Percentiles rank a stretch among this genome's conserved stretches.
Conservation (phyloP, 2,329 filamentous ascomycete species). For the Juglanconis sp. region DNA sequence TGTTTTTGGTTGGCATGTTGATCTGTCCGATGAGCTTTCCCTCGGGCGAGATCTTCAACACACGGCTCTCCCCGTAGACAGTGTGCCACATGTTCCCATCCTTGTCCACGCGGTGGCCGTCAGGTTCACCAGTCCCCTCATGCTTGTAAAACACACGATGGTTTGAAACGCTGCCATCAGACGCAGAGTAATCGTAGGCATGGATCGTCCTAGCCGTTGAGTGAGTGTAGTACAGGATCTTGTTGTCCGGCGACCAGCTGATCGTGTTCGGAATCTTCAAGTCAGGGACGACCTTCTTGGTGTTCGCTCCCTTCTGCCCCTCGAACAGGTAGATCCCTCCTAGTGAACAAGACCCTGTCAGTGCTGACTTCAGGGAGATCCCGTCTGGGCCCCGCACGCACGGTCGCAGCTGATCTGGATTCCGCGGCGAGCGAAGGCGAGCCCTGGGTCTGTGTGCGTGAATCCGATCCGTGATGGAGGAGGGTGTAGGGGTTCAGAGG, state of each 20-base stretch:
- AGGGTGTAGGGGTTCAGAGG: neutral
- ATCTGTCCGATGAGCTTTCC: slow-evolving; percentile 74
- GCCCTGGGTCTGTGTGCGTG: neutral
- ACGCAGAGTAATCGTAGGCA: slow-evolving; percentile 68
- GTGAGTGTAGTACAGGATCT: slow-evolving; percentile 80
- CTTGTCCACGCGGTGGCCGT: slow-evolving; percentile 80
- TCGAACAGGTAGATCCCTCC: slow-evolving; percentile 74
- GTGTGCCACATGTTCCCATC: slow-evolving; percentile 88
- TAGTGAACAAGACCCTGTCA: slow-evolving; percentile 29
- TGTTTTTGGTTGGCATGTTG: slow-evolving; percentile 70
- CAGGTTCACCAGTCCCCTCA: slow-evolving; percentile 64
- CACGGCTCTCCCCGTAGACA: slow-evolving; percentile 73
- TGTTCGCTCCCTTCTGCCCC: slow-evolving; percentile 55
- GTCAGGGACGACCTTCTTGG: slow-evolving; percentile 46
- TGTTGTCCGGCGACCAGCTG: slow-evolving; percentile 71
- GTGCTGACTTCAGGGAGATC: neutral
- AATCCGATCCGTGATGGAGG: neutral
- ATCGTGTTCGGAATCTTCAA: slow-evolving; percentile 83
- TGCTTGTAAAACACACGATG: slow-evolving; percentile 72
- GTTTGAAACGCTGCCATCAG: slow-evolving; percentile 64
- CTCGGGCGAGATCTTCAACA: slow-evolving; percentile 68
- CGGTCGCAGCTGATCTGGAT: neutral
- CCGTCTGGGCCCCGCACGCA: neutral
- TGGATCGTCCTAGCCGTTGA: slow-evolving; percentile 68
- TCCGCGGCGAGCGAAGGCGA: neutral